Base-by-base conservation (phyloP, 441 rosid genomes). In the Croton setiger region DNA sequence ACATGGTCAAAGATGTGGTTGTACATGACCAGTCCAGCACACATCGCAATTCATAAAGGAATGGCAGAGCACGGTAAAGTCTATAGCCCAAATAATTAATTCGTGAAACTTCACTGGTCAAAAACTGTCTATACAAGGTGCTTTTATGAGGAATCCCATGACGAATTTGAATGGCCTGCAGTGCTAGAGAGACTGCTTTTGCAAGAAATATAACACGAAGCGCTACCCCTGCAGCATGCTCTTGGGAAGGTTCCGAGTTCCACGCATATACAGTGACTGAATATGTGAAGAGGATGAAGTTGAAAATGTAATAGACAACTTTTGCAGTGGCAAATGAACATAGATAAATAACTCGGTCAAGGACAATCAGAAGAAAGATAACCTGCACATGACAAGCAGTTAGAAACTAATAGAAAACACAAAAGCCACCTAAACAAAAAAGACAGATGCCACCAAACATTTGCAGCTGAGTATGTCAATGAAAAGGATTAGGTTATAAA, bases 1-100 rank as follows among this genome's bases (percentile, higher is more conserved):
- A 92, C 99, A 92, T 92, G 75, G 99, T 95, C 87, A 92, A 82
- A 55, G 99, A 92, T 60, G 99, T 95, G 9, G 97, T 84, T 57
- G 99, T 95, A 88, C 99, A 92, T 57, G 99, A 95, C 99, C 99
- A 95, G 81, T 95, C 97, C 60, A 95, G 95, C 21, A 92, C 99
- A 68, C 99, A 95, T 79, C 99, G 84, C 74, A 95, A 69, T 79
- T 95, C 99, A 84, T 95, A 92, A 56, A 95, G 93, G 81, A 95
- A 95, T 14, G 98, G 99, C 73, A 95, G 87, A 72, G 96, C 99
- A 35, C 97, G 98, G 77, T 95, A 95, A 54, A 95, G 86, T 67
- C 97, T 84, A 79, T 88, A 95, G 60, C 97, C 96, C 72, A 90
- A 80, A 85, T 88, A 88, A 81, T 92, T 95, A 75, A 95, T 80